Evolutionary conservation across 768 basidiomycete species (phyloP).

Genomic region (Boletellus ananiceps): DNA sequence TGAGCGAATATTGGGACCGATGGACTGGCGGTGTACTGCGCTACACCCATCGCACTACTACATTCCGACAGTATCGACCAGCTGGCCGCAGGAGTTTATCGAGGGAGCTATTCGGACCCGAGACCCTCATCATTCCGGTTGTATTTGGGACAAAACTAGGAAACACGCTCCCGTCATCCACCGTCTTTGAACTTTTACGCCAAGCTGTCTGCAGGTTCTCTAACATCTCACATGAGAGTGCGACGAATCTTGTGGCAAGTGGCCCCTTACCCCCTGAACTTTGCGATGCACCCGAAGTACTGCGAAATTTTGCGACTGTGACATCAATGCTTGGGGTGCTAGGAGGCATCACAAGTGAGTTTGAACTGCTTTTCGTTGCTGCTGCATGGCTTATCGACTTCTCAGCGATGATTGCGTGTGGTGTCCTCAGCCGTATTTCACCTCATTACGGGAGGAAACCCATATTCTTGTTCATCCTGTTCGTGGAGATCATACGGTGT

Average conservation of each 20-base stretch:
- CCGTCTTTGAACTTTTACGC: constrained; percentile 24
- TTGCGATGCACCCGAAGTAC: constrained; percentile 21
- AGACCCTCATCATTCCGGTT: constrained; percentile 26
- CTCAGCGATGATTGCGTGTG: constrained; percentile 24
- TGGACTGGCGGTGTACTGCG: background rate
- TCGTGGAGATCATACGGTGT: constrained; percentile 4
- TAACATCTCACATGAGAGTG: constrained; percentile 10
- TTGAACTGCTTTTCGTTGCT: background rate
- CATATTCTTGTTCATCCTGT: constrained; percentile 11
- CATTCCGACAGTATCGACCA: constrained; percentile 7
- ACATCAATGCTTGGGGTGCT: constrained; percentile 13
- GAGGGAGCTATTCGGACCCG: background rate
- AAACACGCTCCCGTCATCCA: constrained; percentile 20
- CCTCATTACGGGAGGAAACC: constrained; percentile 27
- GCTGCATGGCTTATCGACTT: background rate
- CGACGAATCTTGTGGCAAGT: constrained; percentile 4
- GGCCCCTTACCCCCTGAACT: constrained; percentile 7
- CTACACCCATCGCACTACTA: background rate
- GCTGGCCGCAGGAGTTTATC: background rate
- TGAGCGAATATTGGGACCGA: background rate
- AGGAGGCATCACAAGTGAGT: constrained; percentile 22
- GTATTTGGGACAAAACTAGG: constrained; percentile 23
- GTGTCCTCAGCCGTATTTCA: constrained; percentile 20
- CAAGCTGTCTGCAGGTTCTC: constrained; percentile 26
- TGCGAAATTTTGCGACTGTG: constrained; percentile 19